A percentile compares a stretch with the other conserved stretches of the same genome.
These are phyloP conservation scores for Rhynchospora pubera DNA, from an alignment of 176 grass and related monocot genomes.

Conservation along the genomic window DNA sequence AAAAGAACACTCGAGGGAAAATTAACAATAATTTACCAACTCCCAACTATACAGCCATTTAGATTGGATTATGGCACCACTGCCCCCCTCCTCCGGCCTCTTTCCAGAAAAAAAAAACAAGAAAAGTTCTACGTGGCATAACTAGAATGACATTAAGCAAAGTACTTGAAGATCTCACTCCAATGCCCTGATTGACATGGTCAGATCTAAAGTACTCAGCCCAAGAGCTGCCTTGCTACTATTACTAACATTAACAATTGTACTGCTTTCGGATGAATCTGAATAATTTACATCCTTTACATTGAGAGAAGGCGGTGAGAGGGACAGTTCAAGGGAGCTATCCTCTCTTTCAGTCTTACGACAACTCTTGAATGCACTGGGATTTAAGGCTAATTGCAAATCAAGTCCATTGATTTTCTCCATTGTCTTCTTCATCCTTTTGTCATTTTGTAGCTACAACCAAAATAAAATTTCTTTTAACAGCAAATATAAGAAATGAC, in stretches of 20 bases:
- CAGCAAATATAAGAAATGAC: background rate
- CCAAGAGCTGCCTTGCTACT: constrained; percentile 46
- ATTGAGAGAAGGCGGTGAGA: constrained; percentile 33
- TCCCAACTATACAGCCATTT: background rate
- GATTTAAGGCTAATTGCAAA: constrained; percentile 56
- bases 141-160: constrained; percentile 6
- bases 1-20: background rate
- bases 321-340: constrained; percentile 44
- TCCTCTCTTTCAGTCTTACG: constrained; percentile 22
- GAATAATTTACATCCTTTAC: background rate
- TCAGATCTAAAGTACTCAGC: constrained; percentile 99
- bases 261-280: constrained; percentile 23
- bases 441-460: background rate
- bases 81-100: too few relatives aligned
- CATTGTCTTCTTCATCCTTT: constrained; percentile 25
- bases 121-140: background rate
- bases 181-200: constrained; percentile 99
- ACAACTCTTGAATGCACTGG: constrained; percentile 25
- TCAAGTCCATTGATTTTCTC: constrained; percentile 23
- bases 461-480: background rate
- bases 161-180: constrained; percentile 99
- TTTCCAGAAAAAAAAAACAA: background rate
- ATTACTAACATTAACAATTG: background rate
- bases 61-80: background rate
- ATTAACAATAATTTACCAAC: background rate